phyloP scores from a whole-genome alignment of 1,139 yeast genomes.

The Hansenula sp. region DNA sequence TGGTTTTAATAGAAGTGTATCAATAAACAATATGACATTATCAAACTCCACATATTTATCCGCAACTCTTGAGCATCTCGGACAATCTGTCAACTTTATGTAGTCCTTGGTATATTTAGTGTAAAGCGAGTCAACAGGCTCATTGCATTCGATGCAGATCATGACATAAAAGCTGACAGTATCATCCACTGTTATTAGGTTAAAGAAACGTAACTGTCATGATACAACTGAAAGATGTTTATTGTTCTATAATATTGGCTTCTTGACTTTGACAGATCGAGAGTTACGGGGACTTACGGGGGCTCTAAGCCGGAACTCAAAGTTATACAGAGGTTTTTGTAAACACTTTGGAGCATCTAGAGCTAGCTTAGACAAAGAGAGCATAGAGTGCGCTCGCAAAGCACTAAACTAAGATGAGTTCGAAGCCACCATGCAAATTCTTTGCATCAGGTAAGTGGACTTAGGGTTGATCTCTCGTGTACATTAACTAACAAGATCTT shows the following conservation, averaged over 20 bases:
- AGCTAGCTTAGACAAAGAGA: too few species aligned
- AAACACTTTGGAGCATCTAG: background rate
- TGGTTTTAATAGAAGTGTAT: conserved; percentile 75
- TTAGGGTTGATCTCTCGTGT: too few species aligned
- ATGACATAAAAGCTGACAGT: conserved; percentile 39
- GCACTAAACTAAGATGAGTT: conserved; percentile 8
- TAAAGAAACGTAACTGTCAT: too few species aligned
- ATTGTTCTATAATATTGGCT: too few species aligned
- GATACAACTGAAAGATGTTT: too few species aligned
- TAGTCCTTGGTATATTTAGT: conserved; percentile 74
- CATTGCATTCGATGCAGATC: conserved; percentile 88
- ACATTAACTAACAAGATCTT: background rate
- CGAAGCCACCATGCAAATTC: conserved; percentile 35
- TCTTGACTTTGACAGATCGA: too few species aligned
- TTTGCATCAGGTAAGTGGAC: conserved; percentile 31
- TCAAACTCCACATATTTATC: conserved; percentile 94
- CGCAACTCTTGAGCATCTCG: conserved; percentile 66
- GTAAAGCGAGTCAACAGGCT: conserved; percentile 61
- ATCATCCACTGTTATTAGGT: too few species aligned
- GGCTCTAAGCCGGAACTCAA: too few species aligned
- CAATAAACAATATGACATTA: conserved; percentile 77
- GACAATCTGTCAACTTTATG: conserved; percentile 77
- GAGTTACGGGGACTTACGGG: too few species aligned
- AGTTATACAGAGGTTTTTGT: too few species aligned
- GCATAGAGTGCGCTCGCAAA: too few species aligned